Evolutionary conservation across 1,284 basidiomycete species (phyloP).

Genomic region (Mycosarcoma mackinlayi): DNA sequence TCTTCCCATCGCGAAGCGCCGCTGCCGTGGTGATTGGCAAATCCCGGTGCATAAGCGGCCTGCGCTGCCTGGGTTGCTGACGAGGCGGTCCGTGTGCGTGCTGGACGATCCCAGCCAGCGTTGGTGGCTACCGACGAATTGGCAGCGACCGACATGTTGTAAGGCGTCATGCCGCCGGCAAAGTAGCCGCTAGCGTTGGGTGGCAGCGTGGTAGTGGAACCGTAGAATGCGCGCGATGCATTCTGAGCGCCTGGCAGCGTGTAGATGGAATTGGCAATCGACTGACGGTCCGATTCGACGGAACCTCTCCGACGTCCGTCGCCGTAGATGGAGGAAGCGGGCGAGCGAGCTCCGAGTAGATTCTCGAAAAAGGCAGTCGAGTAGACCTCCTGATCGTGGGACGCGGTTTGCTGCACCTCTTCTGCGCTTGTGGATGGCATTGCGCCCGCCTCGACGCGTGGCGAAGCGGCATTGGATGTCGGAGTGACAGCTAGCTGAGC

Average conservation of each 20-base stretch:
- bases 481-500: constrained; percentile 27
- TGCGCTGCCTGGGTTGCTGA: constrained; percentile 57
- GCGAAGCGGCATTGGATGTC: constrained; percentile 22
- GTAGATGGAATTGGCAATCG: constrained; percentile 57
- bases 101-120: constrained; percentile 44
- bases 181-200: constrained; percentile 39
- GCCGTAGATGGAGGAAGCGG: constrained; percentile 57
- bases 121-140: constrained; percentile 4
- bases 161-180: constrained; percentile 32
- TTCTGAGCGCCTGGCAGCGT: constrained; percentile 42
- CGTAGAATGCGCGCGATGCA: constrained; percentile 46
- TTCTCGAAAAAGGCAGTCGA: constrained; percentile 46
- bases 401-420: constrained; percentile 28
- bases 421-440: constrained; percentile 2
- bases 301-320: constrained; percentile 49
- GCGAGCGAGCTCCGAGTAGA: constrained; percentile 40
- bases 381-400: constrained; percentile 41
- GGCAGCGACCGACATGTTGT: constrained; percentile 34
- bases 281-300: constrained; percentile 57
- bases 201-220: constrained; percentile 36
- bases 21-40: constrained; percentile 29
- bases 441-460: constrained; percentile 21
- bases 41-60: constrained; percentile 48
- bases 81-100: constrained; percentile 53
- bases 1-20: constrained; percentile 23